Base-by-base conservation (phyloP, 1,139 yeast genomes). In the Pichia sp. region DNA sequence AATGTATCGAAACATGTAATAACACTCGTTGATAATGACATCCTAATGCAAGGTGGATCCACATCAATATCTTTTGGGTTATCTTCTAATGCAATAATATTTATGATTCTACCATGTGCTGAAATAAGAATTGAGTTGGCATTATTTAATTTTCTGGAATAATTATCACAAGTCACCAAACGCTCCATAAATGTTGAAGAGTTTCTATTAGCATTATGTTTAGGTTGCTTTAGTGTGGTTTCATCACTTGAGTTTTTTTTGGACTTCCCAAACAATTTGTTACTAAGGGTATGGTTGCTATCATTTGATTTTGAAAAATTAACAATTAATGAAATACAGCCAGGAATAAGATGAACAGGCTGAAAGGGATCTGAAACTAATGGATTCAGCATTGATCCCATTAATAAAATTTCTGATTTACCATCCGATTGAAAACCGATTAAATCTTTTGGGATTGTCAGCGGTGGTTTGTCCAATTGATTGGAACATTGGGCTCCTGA, bases 331-430 rank as follows among this genome's bases (percentile, higher is more conserved):
- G 51, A 63, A 29, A 74, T 54, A 55, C 82, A 77, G 0, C 84
- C 82, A 0, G 83, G 82, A 40, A 74, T 77, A 49, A 77, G 61
- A 56, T 73, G 78, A 22, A 77, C 79, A 43, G 69, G 66, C 49
- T 70, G 69, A 57, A 73, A 78, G 1, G 79, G 77, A 57, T 79
- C 85, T 12, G 78, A 74, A 40, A 64, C 56, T 51, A 79, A 63
- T 0, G 83, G 79, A 52, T 77, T 77, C 27, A 78, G 69, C 45
- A 71, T 71, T 40, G 82, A 80, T 0, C 82, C 84, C 30, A 79
- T 70, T 41, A 79, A 80, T 56, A 76, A 57, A 22, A 72, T 70
- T 13, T 67, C 70, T 0, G 62, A 53, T 40, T 61, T 63, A 3
- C 61, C 63, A 39, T 77, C 79, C 1, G 59, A 55, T 40, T 75